Evolutionary conservation across 352 stramenopile genomes (phyloP).

Genomic region (Pythium biforme): DNA sequence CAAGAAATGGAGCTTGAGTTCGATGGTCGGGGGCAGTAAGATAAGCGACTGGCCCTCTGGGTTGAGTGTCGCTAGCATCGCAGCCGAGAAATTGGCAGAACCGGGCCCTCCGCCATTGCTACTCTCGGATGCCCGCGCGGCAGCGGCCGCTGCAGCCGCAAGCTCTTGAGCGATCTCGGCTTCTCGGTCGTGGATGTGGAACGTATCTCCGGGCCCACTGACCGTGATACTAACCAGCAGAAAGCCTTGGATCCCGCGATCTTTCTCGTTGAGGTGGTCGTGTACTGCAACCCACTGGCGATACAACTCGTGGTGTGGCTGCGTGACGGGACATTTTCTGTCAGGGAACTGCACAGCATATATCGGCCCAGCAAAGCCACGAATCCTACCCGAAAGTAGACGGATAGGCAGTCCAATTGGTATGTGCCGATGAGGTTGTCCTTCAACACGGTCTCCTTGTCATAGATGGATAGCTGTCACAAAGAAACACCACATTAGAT

Average conservation of each 20-base stretch:
- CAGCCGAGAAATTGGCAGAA: conserved; percentile 1
- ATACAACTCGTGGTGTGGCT: conserved; percentile 86
- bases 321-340: neutral
- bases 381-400: conserved; percentile 59
- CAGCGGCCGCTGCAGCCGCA: conserved; percentile 11
- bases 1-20: conserved; percentile 76
- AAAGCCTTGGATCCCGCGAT: conserved; percentile 84
- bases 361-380: neutral
- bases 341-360: neutral
- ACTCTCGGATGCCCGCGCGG: neutral
- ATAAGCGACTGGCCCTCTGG: conserved; percentile 45
- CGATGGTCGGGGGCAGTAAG: conserved; percentile 72
- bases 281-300: conserved; percentile 90
- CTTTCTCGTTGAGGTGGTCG: conserved; percentile 81
- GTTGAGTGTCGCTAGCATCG: neutral
- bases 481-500: neutral
- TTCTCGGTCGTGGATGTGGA: conserved; percentile 68
- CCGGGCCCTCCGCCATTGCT: neutral
- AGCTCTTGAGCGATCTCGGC: conserved; percentile 64
- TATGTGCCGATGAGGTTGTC: conserved; percentile 88
- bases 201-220: conserved; percentile 65
- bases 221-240: conserved; percentile 65
- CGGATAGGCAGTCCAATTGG: conserved; percentile 75
- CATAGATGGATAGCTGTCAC: conserved; percentile 62
- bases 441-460: conserved; percentile 64